Conservation (phyloP, 768 basidiomycete genomes). For the Gelatoporia subvermispora region DNA sequence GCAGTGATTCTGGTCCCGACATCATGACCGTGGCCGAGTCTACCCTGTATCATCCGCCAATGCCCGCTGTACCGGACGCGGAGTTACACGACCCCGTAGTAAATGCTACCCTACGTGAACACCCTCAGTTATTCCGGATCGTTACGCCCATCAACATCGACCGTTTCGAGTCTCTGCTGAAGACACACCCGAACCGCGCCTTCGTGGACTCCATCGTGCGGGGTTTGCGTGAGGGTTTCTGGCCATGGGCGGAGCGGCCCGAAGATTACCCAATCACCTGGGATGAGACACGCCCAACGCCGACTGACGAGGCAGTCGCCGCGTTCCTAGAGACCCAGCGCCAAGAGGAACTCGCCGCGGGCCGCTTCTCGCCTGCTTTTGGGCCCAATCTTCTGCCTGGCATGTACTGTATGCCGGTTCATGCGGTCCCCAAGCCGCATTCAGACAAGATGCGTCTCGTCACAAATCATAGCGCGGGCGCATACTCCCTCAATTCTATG, state of each 20-base stretch:
- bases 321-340: not conserved
- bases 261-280: slow-evolving; percentile 21
- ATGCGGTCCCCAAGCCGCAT: slow-evolving; percentile 32
- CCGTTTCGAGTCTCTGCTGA: slow-evolving; percentile 23
- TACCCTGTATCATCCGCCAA: slow-evolving; percentile 5
- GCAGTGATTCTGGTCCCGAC: no score
- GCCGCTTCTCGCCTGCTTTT: slow-evolving; percentile 26
- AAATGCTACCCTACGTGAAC: slow-evolving; percentile 16
- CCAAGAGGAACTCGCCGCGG: slow-evolving; percentile 11
- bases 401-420: slow-evolving; percentile 37
- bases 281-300: not conserved
- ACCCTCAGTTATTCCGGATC: slow-evolving; percentile 32
- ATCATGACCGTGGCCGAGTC: slow-evolving; percentile 9
- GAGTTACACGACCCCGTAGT: slow-evolving; percentile 12
- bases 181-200: slow-evolving; percentile 31
- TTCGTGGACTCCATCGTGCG: slow-evolving; percentile 31
- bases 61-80: slow-evolving; percentile 10
- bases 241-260: slow-evolving; percentile 35
- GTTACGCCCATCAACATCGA: slow-evolving; percentile 32
- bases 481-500: slow-evolving; percentile 30
- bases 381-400: slow-evolving; percentile 33
- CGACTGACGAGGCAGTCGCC: not conserved
- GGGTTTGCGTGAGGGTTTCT: slow-evolving; percentile 36
- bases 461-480: slow-evolving; percentile 33
- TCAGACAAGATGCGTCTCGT: slow-evolving; percentile 34